phyloP scores from a whole-genome alignment of 2,329 filamentous ascomycete genomes.

The Pseudogymnoascus sp. region DNA sequence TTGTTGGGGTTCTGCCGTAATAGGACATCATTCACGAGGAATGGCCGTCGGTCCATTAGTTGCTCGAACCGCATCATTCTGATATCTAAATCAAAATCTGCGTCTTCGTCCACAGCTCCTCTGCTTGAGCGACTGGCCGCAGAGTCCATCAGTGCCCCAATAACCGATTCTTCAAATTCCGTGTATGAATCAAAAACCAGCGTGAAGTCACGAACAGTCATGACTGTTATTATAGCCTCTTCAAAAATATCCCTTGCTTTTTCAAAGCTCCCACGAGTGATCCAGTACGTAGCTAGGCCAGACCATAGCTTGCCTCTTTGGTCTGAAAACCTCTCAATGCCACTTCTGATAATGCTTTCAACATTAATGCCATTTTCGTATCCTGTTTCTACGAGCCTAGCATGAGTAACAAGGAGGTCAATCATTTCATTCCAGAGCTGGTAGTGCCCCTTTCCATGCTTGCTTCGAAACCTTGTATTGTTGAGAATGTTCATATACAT shows the following conservation, averaged over 20 bases:
- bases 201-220: constrained; percentile 97
- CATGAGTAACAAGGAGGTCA: constrained; percentile 85
- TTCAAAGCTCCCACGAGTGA: constrained; percentile 86
- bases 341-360: constrained; percentile 86
- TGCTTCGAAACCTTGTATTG: constrained; percentile 84
- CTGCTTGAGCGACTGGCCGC: constrained; percentile 75
- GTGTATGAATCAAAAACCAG: constrained; percentile 94
- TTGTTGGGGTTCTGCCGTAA: constrained; percentile 94
- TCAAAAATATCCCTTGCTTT: constrained; percentile 89
- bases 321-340: constrained; percentile 83
- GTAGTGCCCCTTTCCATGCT: constrained; percentile 89
- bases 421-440: constrained; percentile 98
- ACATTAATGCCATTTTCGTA: constrained; percentile 81
- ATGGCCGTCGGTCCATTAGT: constrained; percentile 92
- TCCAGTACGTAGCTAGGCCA: constrained; percentile 93
- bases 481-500: constrained; percentile 90
- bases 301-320: constrained; percentile 94
- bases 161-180: constrained; percentile 95
- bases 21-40: constrained; percentile 92
- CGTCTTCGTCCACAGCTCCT: constrained; percentile 69
- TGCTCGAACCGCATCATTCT: constrained; percentile 98
- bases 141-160: constrained; percentile 83
- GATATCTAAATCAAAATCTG: constrained; percentile 91
- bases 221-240: constrained; percentile 93
- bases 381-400: constrained; percentile 74